Evolutionary conservation across 805 yeast genomes (phyloP), one percentile per base, ranked within the genome.

Genomic region (Saccharomycopsis sp.): DNA sequence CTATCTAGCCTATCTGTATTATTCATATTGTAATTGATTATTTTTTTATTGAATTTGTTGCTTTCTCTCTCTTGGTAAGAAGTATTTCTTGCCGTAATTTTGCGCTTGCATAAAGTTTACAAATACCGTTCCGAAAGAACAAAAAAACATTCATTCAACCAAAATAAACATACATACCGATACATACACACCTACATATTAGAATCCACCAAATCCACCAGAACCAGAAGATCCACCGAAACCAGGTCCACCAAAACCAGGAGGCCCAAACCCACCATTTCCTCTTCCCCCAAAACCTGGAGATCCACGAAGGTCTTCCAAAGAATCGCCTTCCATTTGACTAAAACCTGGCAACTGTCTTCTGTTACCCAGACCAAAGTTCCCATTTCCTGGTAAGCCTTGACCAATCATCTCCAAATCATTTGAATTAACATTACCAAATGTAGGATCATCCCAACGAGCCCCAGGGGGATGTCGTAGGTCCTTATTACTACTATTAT

Each of bases 401-500:
- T 42, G 43, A 19, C 49, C 49, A 14, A 46, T 34, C 37, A 22
- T 33, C 4, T 42, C 41, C 29, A 46, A 27, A n/a, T 43, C 49
- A 3, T 32, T 13, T 3, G 32, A 40, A 23, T 45, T 44, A 24
- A 39, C 48, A 5, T 36, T 26, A n/a, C 50, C 50, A 42, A 45
- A 48, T 17, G 26, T 9, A 7, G 67, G 59, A 11, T 68, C 66
- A 42, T 68, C 72, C 57, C 61, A 66, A 14, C 72, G 52, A 9
- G 66, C 59, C 4, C 68, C 68, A 2, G 63, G 63, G 3, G 68
- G 66, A n/a, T 56, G 46, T 22, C 53, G 45, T 24, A 54, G 23
- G 11, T 54, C 56, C 16, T 20, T 27, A 20, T 19, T 23, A 47
- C n/a, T 24, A 44, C 21, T 20, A 46, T 32, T 20, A 40, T 40